These are phyloP conservation scores for Artemisia tridentata DNA, from an alignment of 129 eudicot genomes.

Conservation along the genomic window DNA sequence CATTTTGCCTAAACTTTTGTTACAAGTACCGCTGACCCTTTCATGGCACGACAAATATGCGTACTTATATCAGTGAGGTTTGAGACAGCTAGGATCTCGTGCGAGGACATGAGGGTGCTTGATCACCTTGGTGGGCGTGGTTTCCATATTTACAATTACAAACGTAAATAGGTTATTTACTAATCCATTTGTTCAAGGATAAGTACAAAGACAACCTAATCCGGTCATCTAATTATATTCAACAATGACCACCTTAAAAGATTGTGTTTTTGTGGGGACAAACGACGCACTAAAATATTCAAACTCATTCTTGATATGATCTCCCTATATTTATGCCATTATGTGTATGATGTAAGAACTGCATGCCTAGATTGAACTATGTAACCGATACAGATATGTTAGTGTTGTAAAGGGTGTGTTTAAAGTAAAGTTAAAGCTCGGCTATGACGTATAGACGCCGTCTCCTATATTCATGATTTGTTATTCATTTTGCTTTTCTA, in stretches of 20 bases:
- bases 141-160: no score
- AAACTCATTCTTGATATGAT: constrained; percentile 15
- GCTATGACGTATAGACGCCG: constrained; percentile 3
- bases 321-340: constrained; percentile 14
- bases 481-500: background rate
- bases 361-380: background rate
- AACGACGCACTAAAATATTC: constrained; percentile 2
- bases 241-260: constrained; percentile 10
- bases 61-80: no score
- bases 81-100: no score
- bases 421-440: constrained; percentile 12
- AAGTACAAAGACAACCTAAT: background rate
- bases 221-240: background rate
- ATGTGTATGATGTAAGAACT: constrained; percentile 13
- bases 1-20: no score
- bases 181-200: background rate
- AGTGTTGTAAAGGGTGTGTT: background rate
- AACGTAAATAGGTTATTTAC: no score
- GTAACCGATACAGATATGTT: background rate
- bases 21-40: no score
- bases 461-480: background rate
- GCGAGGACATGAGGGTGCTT: no score
- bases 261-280: constrained; percentile 9
- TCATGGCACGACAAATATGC: no score
- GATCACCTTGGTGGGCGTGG: no score